Conservation (phyloP, 1,284 basidiomycete species). For the Irpex lacteus region DNA sequence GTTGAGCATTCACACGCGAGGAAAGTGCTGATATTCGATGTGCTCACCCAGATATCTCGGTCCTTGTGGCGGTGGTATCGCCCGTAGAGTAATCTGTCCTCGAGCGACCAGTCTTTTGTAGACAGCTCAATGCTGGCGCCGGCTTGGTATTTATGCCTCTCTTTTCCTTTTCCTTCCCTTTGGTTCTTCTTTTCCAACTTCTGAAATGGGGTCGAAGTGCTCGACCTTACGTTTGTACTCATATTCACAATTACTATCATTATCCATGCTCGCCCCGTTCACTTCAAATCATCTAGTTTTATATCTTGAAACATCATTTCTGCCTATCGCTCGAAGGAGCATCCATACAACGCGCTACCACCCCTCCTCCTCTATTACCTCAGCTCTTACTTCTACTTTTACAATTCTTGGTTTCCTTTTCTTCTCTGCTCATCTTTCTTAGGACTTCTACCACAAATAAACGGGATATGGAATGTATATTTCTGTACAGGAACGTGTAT, state of each 20-base stretch:
- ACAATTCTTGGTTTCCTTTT: no score
- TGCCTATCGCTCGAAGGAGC: no score
- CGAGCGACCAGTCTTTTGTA: background rate
- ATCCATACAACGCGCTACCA: no score
- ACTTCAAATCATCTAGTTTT: conserved; percentile 15
- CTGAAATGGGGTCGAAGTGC: background rate
- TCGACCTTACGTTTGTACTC: conserved; percentile 18
- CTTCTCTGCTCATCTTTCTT: no score
- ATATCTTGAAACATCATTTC: no score
- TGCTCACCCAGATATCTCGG: conserved; percentile 54
- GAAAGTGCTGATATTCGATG: background rate
- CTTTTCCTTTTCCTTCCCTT: background rate
- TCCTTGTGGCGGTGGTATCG: conserved; percentile 38
- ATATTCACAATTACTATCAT: conserved; percentile 19
- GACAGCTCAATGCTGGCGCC: background rate
- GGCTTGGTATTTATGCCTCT: background rate
- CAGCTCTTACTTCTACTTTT: no score
- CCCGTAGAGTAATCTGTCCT: conserved; percentile 13
- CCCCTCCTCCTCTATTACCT: no score
- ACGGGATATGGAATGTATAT: no score
- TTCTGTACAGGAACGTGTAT: no score
- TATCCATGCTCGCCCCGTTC: conserved; percentile 24
- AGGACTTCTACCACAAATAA: no score
- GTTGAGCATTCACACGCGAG: background rate
- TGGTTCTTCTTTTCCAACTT: background rate